Evolutionary conservation across 495 filamentous ascomycete genomes (phyloP).

Genomic region (Penicillium atrosanguineum): DNA sequence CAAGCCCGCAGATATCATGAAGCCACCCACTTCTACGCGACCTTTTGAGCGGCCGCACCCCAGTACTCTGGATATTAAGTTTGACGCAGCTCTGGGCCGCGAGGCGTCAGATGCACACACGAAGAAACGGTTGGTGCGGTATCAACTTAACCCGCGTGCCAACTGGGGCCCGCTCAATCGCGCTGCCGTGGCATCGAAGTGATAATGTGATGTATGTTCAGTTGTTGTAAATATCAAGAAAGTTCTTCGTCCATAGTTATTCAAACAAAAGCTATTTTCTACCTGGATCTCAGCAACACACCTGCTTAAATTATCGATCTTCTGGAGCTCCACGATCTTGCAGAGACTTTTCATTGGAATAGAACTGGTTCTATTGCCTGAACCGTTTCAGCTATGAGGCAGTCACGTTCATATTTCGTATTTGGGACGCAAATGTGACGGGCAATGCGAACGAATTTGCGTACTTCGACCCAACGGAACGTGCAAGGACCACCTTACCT

Average conservation of each 20-base stretch:
- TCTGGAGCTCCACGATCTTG: no score
- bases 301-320: no score
- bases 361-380: no score
- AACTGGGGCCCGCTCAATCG: slow-evolving; percentile 92
- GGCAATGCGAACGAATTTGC: no score
- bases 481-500: no score
- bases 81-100: slow-evolving; percentile 76
- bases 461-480: no score
- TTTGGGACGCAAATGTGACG: no score
- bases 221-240: slow-evolving; percentile 5
- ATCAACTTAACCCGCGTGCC: slow-evolving; percentile 80
- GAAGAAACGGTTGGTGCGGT: slow-evolving; percentile 66
- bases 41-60: slow-evolving; percentile 14
- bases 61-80: slow-evolving; percentile 62
- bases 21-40: slow-evolving; percentile 3
- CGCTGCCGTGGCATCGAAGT: slow-evolving; percentile 39
- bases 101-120: slow-evolving; percentile 45
- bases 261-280: neutral
- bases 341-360: no score
- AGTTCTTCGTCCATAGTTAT: neutral
- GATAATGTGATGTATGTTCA: neutral
- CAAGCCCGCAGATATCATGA: slow-evolving; percentile 10
- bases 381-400: no score
- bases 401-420: no score
- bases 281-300: neutral